phyloP scores from a whole-genome alignment of 371 early-diverging fungal genomes.

The Homolaphlyctis polyrhiza region DNA sequence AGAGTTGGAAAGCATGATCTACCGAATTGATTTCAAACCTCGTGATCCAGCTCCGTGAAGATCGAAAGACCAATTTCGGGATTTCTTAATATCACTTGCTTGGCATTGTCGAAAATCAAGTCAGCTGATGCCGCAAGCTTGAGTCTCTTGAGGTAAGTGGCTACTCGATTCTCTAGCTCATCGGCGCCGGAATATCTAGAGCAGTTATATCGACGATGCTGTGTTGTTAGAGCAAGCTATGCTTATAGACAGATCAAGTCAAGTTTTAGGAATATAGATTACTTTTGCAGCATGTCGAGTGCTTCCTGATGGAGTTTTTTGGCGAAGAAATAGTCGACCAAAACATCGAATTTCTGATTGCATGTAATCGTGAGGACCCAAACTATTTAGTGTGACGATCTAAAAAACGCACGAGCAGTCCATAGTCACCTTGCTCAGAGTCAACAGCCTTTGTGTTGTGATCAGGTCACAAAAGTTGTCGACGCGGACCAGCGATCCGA shows the following conservation, averaged over 20 bases:
- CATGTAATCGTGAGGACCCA: not conserved
- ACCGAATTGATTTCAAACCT: too few species aligned
- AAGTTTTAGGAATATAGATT: too few species aligned
- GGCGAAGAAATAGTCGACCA: conserved; percentile 85
- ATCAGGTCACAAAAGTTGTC: conserved; percentile 74
- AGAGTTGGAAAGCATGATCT: too few species aligned
- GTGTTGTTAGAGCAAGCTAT: too few species aligned
- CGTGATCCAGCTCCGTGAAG: conserved; percentile 64
- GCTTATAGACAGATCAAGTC: too few species aligned
- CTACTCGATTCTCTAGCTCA: too few species aligned
- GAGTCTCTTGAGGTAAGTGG: conserved; percentile 72
- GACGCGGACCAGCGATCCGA: conserved; percentile 82
- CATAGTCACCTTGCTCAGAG: too few species aligned
- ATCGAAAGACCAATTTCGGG: conserved; percentile 49
- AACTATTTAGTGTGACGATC: not conserved
- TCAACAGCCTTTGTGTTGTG: conserved; percentile 71
- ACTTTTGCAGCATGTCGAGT: conserved; percentile 43
- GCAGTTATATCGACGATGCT: too few species aligned
- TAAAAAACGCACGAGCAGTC: conserved; percentile 27
- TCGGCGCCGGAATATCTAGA: too few species aligned
- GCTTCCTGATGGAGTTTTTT: conserved; percentile 85
- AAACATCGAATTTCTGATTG: conserved; percentile 68
- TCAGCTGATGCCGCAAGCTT: conserved; percentile 60
- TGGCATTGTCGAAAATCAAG: conserved; percentile 74
- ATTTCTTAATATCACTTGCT: conserved; percentile 68